Evolutionary conservation across 805 yeast species (phyloP).

Genomic region (Saccharomycopsis schoenii): DNA sequence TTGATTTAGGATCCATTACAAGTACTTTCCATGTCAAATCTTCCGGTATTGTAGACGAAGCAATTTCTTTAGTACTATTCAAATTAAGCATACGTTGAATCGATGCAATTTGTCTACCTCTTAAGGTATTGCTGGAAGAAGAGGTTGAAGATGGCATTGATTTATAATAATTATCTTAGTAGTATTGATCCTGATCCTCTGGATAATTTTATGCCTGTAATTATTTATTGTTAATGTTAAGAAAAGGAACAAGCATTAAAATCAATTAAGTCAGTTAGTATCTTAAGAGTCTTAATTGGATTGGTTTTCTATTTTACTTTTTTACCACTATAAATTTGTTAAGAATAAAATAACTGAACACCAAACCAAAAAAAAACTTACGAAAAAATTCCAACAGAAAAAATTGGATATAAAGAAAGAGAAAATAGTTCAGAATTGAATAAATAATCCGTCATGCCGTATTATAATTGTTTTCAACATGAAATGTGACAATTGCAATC

Average conservation of each 20-base stretch:
- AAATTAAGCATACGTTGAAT: constrained; percentile 80
- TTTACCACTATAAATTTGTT: background rate
- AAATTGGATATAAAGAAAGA: background rate
- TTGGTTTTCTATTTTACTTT: background rate
- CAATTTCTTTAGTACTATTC: constrained; percentile 40
- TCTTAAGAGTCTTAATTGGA: background rate
- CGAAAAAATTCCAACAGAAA: background rate
- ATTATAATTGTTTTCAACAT: background rate
- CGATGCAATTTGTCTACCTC: constrained; percentile 24
- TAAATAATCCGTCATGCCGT: background rate
- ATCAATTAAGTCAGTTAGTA: background rate
- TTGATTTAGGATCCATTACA: constrained; percentile 70
- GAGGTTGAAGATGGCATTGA: background rate
- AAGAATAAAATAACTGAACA: background rate
- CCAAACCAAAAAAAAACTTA: background rate
- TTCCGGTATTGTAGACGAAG: constrained; percentile 45
- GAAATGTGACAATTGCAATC: background rate
- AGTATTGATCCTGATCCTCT: background rate
- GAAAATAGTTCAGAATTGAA: no score
- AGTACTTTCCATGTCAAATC: constrained; percentile 87
- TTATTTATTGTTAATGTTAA: background rate
- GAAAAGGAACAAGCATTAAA: background rate
- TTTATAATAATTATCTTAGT: background rate
- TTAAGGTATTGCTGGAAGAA: constrained; percentile 4
- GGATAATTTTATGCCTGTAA: background rate